Percentiles rank a stretch among this genome's conserved stretches.
phyloP scores from a whole-genome alignment of 257 asterid species.

The Scutellaria minor region DNA sequence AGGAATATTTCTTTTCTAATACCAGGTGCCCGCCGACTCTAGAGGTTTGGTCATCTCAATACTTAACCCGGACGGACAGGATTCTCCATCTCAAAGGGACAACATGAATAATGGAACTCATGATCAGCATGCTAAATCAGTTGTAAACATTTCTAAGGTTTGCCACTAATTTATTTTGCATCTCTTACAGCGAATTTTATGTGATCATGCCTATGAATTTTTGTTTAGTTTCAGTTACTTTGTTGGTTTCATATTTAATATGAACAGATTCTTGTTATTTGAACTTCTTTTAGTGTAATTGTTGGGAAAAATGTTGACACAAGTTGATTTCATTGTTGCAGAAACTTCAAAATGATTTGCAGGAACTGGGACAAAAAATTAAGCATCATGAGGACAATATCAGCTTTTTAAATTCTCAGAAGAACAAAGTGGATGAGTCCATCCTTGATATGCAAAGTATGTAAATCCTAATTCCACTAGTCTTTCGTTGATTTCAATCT shows the following conservation, averaged over 20 bases:
- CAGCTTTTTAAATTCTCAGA: conserved; percentile 51
- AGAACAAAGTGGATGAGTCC: conserved; percentile 54
- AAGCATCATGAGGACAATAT: conserved; percentile 73
- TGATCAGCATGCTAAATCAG: conserved; percentile 33
- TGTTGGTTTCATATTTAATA: conserved; percentile 3
- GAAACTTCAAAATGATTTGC: conserved; percentile 69
- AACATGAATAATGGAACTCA: conserved; percentile 41
- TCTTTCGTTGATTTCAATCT: not conserved
- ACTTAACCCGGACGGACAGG: conserved; percentile 36
- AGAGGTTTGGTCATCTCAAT: conserved; percentile 40
- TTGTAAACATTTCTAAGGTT: conserved; percentile 54
- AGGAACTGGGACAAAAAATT: conserved; percentile 58
- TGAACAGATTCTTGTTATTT: not conserved
- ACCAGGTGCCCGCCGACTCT: conserved; percentile 38
- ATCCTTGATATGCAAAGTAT: conserved; percentile 69
- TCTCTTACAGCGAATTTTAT: not conserved
- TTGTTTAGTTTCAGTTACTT: conserved; percentile 15
- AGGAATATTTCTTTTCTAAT: conserved; percentile 22
- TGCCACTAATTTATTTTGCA: conserved; percentile 17
- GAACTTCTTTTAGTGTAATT: not conserved
- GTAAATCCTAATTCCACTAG: conserved; percentile 13
- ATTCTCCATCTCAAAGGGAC: conserved; percentile 33
- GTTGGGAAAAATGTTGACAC: conserved; percentile 13
- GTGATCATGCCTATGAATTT: conserved; percentile 9
- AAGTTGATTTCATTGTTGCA: conserved; percentile 42